phyloP scores from a whole-genome alignment of 1,139 yeast species.

The Candida sanyaensis region DNA sequence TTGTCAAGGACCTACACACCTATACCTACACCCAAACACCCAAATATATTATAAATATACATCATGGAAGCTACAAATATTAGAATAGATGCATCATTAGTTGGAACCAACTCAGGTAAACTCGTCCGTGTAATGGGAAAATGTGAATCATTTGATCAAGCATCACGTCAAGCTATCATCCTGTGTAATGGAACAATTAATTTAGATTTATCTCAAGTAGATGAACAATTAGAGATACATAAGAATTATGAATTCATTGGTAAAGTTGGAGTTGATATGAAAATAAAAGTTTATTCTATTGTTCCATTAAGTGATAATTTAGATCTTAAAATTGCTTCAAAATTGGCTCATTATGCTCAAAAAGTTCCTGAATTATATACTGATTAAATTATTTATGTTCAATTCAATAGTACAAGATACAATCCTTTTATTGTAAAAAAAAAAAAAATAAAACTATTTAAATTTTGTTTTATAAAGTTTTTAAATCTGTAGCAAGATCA shows the following conservation, averaged over 20 bases:
- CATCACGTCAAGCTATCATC: slow-evolving; percentile 30
- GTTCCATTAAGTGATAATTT: slow-evolving; percentile 45
- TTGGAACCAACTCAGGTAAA: slow-evolving; percentile 38
- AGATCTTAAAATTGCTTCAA: slow-evolving; percentile 37
- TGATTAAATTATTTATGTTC: slow-evolving; percentile 4
- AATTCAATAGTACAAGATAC: too few relatives aligned
- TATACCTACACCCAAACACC: not conserved
- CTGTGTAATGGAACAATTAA: slow-evolving; percentile 37
- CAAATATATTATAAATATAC: too few relatives aligned
- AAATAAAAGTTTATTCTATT: slow-evolving; percentile 43
- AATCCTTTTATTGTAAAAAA: too few relatives aligned
- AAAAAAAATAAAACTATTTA: too few relatives aligned
- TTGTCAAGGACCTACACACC: not conserved
- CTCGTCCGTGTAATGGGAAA: slow-evolving; percentile 45
- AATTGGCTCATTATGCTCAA: slow-evolving; percentile 39
- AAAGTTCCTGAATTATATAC: slow-evolving; percentile 48
- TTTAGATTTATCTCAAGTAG: slow-evolving; percentile 24
- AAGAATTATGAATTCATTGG: slow-evolving; percentile 58
- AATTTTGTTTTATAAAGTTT: slow-evolving; percentile 12
- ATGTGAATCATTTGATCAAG: slow-evolving; percentile 38
- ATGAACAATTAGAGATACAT: slow-evolving; percentile 30
- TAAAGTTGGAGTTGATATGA: slow-evolving; percentile 37
- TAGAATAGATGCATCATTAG: slow-evolving; percentile 43
- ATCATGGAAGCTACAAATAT: slow-evolving; percentile 46
- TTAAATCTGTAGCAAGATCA: slow-evolving; percentile 24